Evolutionary conservation across 805 yeast species (phyloP), one percentile per base, ranked within the genome.

Genomic region (Lipomyces starkeyi): DNA sequence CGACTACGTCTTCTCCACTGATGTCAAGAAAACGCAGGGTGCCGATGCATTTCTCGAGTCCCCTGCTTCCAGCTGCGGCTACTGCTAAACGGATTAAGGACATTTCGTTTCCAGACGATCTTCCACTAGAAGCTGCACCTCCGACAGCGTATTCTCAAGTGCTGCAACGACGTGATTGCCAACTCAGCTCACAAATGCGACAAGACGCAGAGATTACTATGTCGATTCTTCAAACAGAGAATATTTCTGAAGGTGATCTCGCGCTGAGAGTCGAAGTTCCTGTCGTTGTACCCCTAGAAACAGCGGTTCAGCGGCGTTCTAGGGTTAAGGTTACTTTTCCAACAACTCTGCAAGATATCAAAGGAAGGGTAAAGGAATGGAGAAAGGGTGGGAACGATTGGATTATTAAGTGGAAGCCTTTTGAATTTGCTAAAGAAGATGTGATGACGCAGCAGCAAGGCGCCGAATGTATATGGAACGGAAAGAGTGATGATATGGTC

Each of bases 381-480:
- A 53, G 43, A 22, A 8, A 11, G 14, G 25, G 9, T n/a, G 13
- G 20, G 17, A 47, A 14, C 2, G 55, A 58, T 5, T 34, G 34
- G 32, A 49, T 35, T 20, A 29, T 63, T 13, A 53, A 40, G 35
- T 64, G 67, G 67, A 64, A 53, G 13, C 67, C 67, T 3, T 63
- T 63, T 25, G 8, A n/a, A 7, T 32, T 34, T 32, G 17, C 47
- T 11, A 57, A 34, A 40, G 49, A 57, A 14, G 37, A 17, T 7
- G 49, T 37, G 32, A 9, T 57, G 9, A 25, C 4, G 59, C 49
- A 43, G 22, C 49, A 43, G 49, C 49, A 43, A 43, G 49, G 14
- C 13, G 49, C 9, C 49, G 49, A 43, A 43, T 17, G 22, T n/a
- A 17, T 43, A n/a, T 34, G 43, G 40, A 29, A 56, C 17, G n/a